Evolutionary conservation across 148 eudicot genomes (phyloP).

Genomic region (Gaultheria prostrata): DNA sequence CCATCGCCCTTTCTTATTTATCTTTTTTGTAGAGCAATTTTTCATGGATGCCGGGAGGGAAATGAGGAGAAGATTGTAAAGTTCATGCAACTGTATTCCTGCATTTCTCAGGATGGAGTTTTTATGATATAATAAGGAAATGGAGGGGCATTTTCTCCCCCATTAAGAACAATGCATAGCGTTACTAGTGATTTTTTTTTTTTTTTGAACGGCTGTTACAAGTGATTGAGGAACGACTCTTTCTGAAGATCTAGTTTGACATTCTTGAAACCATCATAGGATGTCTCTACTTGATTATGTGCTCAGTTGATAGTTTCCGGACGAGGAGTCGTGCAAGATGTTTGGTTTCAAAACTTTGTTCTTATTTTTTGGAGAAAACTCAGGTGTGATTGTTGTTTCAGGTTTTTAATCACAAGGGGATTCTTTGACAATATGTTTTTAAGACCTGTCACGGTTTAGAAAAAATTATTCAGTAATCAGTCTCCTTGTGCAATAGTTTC

Average conservation of each 20-base stretch:
- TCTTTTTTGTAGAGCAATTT: conserved; percentile 24
- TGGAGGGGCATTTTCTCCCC: not conserved
- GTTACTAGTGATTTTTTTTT: not conserved
- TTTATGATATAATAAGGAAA: not conserved
- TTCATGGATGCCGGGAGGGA: conserved; percentile 13
- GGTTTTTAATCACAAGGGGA: not conserved
- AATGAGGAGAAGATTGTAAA: conserved; percentile 16
- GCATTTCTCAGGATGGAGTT: not conserved
- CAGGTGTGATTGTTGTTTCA: not conserved
- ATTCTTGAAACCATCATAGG: not conserved
- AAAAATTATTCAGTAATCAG: not conserved
- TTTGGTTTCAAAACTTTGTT: not conserved
- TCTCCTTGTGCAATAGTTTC: not conserved
- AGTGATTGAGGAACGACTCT: not conserved
- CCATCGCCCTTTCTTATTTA: not conserved
- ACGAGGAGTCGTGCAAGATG: not conserved
- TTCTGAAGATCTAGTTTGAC: not conserved
- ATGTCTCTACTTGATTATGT: not conserved
- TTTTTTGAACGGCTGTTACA: too few species aligned
- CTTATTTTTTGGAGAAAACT: not conserved
- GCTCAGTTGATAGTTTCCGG: not conserved
- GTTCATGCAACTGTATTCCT: conserved; percentile 15
- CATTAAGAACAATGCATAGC: not conserved
- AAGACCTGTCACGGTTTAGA: not conserved
- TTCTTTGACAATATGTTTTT: not conserved